phyloP scores from a whole-genome alignment of 345 rosid genomes.

The Syzygium aqueum region DNA sequence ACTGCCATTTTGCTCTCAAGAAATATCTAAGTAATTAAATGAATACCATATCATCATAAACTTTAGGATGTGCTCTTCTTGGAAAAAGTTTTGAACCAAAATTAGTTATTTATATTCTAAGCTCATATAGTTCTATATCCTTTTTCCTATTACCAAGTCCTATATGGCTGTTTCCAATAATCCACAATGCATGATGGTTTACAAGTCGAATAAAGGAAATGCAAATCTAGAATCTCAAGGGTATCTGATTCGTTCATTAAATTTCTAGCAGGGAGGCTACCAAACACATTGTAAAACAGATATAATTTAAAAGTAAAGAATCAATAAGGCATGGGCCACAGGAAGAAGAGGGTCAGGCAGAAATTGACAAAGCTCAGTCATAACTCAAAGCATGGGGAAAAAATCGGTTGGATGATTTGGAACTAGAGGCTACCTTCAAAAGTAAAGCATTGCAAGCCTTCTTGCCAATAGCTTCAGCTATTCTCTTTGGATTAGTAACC shows the following conservation, averaged over 20 bases:
- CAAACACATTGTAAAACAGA: background rate
- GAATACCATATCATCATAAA: background rate
- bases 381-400: background rate
- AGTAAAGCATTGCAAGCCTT: slow-evolving; percentile 89
- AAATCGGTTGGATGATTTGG: background rate
- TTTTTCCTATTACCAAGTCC: background rate
- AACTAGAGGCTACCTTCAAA: slow-evolving; percentile 49
- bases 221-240: background rate
- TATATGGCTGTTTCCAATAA: background rate
- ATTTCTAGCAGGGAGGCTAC: background rate
- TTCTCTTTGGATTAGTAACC: slow-evolving; percentile 95
- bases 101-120: background rate
- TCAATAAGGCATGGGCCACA: background rate
- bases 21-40: background rate
- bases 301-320: background rate
- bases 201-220: background rate
- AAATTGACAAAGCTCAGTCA: background rate
- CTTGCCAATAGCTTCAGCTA: slow-evolving; percentile 86
- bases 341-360: background rate
- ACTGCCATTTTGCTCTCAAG: background rate
- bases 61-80: background rate
- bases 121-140: background rate
- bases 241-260: background rate
- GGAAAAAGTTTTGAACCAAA: background rate
- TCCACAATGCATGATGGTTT: background rate